Evolutionary conservation across 2,329 filamentous ascomycete genomes (phyloP).

Genomic region (Leptographium galeiforme): DNA sequence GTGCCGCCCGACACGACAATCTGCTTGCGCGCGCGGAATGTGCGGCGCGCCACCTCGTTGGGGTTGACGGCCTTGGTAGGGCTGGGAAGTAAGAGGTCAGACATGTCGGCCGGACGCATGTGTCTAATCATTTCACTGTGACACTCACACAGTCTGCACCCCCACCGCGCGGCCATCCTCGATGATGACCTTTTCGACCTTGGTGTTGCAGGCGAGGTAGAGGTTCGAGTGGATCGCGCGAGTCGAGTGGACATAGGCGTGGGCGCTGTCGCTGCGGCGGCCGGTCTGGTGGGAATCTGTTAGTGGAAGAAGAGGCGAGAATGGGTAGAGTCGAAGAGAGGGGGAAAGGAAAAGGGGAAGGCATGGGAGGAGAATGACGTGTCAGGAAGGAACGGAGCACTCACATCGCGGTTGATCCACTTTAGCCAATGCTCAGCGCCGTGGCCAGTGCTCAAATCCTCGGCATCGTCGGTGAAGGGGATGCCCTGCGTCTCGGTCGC

Average conservation of each 20-base stretch:
- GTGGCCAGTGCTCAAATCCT: conserved; percentile 55
- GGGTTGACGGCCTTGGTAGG: conserved; percentile 42
- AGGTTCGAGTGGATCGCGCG: conserved; percentile 56
- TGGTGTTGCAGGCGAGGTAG: conserved; percentile 62
- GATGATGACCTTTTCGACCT: conserved; percentile 64
- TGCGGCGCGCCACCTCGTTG: conserved; percentile 33
- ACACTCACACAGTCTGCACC: conserved; percentile 46
- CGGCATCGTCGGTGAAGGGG: conserved; percentile 60
- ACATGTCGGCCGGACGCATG: neutral
- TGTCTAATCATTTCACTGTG: neutral
- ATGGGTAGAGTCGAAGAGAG: neutral
- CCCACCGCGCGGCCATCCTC: conserved; percentile 59
- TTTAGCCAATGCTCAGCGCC: conserved; percentile 76
- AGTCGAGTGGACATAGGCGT: conserved; percentile 67
- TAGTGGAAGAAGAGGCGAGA: neutral
- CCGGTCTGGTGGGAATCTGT: conserved; percentile 34
- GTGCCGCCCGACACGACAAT: conserved; percentile 63
- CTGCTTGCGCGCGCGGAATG: conserved; percentile 57
- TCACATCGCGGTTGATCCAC: conserved; percentile 50
- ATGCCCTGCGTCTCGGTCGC: conserved; percentile 63
- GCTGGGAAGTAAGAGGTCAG: conserved; percentile 7
- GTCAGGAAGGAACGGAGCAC: conserved; percentile 6
- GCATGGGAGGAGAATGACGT: neutral
- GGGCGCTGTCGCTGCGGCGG: conserved; percentile 62
- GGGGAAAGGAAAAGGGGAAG: neutral